Evolutionary conservation across 2,329 filamentous ascomycete species (phyloP).

Genomic region (Neonectria faginata): DNA sequence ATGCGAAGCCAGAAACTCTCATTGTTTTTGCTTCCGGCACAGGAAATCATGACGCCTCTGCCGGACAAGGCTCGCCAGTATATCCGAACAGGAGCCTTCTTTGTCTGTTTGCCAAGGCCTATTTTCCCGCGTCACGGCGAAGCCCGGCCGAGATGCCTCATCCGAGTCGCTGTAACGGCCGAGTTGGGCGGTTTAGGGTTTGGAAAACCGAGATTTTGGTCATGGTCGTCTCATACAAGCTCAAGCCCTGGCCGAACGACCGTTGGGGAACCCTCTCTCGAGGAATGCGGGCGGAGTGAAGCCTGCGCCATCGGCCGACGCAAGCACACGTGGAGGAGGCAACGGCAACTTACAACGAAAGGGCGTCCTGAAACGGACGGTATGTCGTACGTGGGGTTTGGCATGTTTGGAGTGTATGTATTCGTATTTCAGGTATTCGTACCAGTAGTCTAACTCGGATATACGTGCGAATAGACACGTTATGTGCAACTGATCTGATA

Average conservation of each 20-base stretch:
- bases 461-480: slow-evolving; percentile 6
- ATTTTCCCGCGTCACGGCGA: slow-evolving; percentile 9
- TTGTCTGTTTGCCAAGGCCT: not conserved
- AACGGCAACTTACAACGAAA: not conserved
- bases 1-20: not conserved
- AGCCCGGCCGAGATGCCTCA: slow-evolving; percentile 6
- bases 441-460: slow-evolving; percentile 13
- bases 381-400: not conserved
- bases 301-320: slow-evolving; percentile 12
- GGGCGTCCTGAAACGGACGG: slow-evolving; percentile 13
- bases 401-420: slow-evolving; percentile 6
- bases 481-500: slow-evolving; percentile 21
- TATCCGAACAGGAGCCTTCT: not conserved
- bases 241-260: slow-evolving; percentile 5
- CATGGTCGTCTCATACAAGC: slow-evolving; percentile 19
- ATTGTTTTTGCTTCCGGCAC: slow-evolving; percentile 31
- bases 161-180: slow-evolving; percentile 23
- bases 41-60: slow-evolving; percentile 35
- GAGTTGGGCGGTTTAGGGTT: slow-evolving; percentile 29
- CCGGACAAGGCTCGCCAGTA: slow-evolving; percentile 19
- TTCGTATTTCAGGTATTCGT: slow-evolving; percentile 8
- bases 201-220: slow-evolving; percentile 4
- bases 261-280: not conserved
- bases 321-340: slow-evolving; percentile 10
- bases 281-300: slow-evolving; percentile 19